Percentiles rank a stretch among this genome's conserved stretches.
Evolutionary conservation across 129 eudicot genomes (phyloP).

Genomic region (Chrysanthemum makinoi): DNA sequence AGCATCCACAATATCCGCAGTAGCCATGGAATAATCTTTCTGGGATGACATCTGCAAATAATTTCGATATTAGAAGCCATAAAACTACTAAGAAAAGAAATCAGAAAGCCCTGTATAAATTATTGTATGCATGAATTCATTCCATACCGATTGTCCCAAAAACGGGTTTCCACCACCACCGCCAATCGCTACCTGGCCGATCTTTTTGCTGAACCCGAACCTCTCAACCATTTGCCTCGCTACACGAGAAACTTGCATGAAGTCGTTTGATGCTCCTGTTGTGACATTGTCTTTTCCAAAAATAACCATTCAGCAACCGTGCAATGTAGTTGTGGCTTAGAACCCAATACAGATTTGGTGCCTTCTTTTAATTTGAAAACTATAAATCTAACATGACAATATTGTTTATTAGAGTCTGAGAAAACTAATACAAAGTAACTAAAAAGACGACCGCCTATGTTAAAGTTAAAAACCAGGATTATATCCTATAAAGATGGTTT

Average conservation of each 20-base stretch:
- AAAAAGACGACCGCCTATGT: not conserved
- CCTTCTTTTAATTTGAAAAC: not conserved
- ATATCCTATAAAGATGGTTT: not conserved
- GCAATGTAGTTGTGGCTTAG: conserved; percentile 5
- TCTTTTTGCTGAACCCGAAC: conserved; percentile 95
- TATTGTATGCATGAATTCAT: not conserved
- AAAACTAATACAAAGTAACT: not conserved
- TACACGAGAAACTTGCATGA: conserved; percentile 97
- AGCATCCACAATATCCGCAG: conserved; percentile 89
- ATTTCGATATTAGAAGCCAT: not conserved
- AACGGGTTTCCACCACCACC: conserved; percentile 96
- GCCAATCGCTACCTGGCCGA: conserved; percentile 89
- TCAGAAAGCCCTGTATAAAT: not conserved
- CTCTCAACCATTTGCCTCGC: conserved; percentile 99
- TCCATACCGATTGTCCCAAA: conserved; percentile 81
- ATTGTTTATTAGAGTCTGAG: not conserved
- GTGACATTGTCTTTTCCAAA: conserved; percentile 86
- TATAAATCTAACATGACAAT: not conserved
- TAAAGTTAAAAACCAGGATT: not conserved
- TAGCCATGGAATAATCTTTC: conserved; percentile 99
- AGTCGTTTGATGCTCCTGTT: conserved; percentile 95
- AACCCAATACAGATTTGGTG: not conserved
- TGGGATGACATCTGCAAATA: conserved; percentile 84
- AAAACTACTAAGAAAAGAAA: not conserved
- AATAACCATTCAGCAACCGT: conserved; percentile 93